Percentiles rank a stretch among this genome's conserved stretches.
Evolutionary conservation across 805 yeast species (phyloP).

Genomic region (Myxozyma mucilagina): DNA sequence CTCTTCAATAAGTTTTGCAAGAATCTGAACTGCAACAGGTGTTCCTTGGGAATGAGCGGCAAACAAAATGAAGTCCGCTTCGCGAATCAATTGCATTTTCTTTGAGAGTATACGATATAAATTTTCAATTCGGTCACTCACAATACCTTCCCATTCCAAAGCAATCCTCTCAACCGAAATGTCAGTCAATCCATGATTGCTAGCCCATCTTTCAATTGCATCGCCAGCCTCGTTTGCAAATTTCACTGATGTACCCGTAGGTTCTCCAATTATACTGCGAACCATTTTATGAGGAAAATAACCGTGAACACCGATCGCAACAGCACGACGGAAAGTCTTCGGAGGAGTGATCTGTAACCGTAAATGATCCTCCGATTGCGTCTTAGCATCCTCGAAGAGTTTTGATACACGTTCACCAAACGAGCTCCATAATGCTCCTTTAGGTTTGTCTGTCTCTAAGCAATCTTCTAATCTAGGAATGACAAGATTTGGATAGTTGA

Average conservation of each 20-base stretch:
- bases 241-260: constrained; percentile 90
- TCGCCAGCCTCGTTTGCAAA: constrained; percentile 89
- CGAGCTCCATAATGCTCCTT: constrained; percentile 15
- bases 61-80: constrained; percentile 82
- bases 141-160: constrained; percentile 88
- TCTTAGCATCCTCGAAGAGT: constrained; percentile 4
- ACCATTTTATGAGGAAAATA: constrained; percentile 88
- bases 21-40: constrained; percentile 79
- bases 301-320: constrained; percentile 93
- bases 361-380: constrained; percentile 1
- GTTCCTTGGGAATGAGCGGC: constrained; percentile 97
- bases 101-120: constrained; percentile 70
- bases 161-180: constrained; percentile 81
- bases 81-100: constrained; percentile 54
- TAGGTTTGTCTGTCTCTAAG: constrained; percentile 1
- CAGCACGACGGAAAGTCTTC: constrained; percentile 47
- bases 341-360: constrained; percentile 16
- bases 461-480: constrained; percentile 27
- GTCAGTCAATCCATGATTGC: constrained; percentile 40
- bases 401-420: constrained; percentile 10
- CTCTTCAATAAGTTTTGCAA: constrained; percentile 69
- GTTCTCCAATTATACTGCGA: constrained; percentile 87
- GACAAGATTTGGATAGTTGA: constrained; percentile 25
- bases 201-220: constrained; percentile 68
- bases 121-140: constrained; percentile 79